phyloP scores from a whole-genome alignment of 2,329 filamentous ascomycete genomes.

The Ophiostoma sp. region DNA sequence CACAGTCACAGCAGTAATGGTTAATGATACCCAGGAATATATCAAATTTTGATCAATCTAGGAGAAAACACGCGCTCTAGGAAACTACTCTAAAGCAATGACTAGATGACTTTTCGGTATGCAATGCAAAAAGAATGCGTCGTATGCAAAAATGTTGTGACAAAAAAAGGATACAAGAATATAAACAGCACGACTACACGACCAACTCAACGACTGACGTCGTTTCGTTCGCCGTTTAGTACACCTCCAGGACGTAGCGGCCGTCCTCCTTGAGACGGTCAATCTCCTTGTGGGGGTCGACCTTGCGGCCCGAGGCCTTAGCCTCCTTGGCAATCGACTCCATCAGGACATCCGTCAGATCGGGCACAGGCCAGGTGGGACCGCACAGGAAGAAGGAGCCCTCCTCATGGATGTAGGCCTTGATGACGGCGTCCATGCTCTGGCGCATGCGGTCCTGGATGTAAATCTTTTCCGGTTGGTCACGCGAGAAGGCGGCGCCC shows the following conservation, averaged over 20 bases:
- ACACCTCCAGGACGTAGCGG: slow-evolving; percentile 94
- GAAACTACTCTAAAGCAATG: background rate
- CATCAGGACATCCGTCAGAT: slow-evolving; percentile 90
- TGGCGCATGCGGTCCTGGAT: slow-evolving; percentile 98
- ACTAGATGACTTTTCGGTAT: background rate
- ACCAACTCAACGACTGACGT: background rate
- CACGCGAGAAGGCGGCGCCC: slow-evolving; percentile 90
- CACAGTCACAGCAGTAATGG: background rate
- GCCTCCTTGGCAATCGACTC: slow-evolving; percentile 84
- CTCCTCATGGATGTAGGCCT: slow-evolving; percentile 83
- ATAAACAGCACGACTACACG: background rate
- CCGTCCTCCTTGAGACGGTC: slow-evolving; percentile 94
- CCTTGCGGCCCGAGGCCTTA: slow-evolving; percentile 70
- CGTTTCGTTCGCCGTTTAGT: slow-evolving; percentile 69
- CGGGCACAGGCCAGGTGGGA: slow-evolving; percentile 96
- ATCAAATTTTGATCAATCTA: background rate
- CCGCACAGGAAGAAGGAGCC: slow-evolving; percentile 97
- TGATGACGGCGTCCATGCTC: slow-evolving; percentile 75
- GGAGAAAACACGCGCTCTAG: background rate
- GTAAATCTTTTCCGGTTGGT: slow-evolving; percentile 98
- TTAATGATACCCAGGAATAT: slow-evolving; percentile 9
- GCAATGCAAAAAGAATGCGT: background rate
- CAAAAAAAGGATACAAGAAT: background rate
- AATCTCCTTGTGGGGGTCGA: slow-evolving; percentile 86
- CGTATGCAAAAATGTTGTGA: background rate